Evolutionary conservation across 2,329 filamentous ascomycete species (phyloP), one percentile per base, ranked within the genome.

Genomic region (Penicillium sp.): DNA sequence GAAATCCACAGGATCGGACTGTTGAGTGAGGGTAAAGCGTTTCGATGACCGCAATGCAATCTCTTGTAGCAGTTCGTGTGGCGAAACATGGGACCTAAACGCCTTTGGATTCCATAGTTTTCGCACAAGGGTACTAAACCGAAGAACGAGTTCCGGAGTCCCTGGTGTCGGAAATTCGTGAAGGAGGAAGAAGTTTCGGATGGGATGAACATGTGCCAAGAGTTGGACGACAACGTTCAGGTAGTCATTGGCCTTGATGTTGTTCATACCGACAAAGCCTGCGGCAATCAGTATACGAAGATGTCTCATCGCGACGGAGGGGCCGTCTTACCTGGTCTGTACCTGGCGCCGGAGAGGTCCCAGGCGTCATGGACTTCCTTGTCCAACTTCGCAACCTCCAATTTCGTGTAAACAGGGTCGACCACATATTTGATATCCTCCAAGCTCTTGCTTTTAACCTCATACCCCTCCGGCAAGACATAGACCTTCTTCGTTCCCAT

Each of bases 201-300:
- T 81, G 4, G 95, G 94, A 20, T 88, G 82, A 28, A 98, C 92
- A 76, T 99, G 95, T 2, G 94, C 89, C 39, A 99, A 84, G 6
- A 93, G 89, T 76, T 99, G 95, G 51, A 96, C 89, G 3, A 97
- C 86, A 28, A 96, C 94, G 73, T 99, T 99, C 72, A 98, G 85
- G 79, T 99, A 99, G 81, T 99, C 95, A 79, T 99, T 99, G 59
- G 95, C 92, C 78, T 99, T 99, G 83, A 99, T 97, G 79, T 99
- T 99, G 83, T 99, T 99, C 91, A 99, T 96, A 66, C 95, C 95
- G 62, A 99, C 92, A 74, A 93, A 99, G 5, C 95, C 79, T 80
- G 55, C n/a, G 14, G 28, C 54, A 55, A 54, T 60, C 7, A 64
- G 59, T 57, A 58, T 41, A 34, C 8, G 31, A 2, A 4, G 3